These are phyloP conservation scores for Annona squamosa DNA, from an alignment of 164 flowering plant species.

Conservation along the genomic window DNA sequence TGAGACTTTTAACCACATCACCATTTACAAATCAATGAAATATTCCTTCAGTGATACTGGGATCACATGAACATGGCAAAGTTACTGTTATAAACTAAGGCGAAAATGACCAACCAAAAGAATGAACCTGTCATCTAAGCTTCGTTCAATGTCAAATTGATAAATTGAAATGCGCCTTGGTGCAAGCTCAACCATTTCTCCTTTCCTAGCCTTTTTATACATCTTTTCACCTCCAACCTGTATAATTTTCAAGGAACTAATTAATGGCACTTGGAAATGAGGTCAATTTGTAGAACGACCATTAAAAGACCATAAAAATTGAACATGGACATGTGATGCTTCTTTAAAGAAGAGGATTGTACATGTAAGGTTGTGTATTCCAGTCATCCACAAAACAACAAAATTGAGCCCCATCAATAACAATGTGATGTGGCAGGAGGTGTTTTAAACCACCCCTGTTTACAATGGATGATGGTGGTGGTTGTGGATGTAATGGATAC, in stretches of 20 bases:
- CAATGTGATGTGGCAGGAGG: not conserved
- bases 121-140: constrained; percentile 79
- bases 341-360: no score
- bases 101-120: not conserved
- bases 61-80: not conserved
- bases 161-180: constrained; percentile 81
- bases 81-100: not conserved
- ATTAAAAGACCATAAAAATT: no score
- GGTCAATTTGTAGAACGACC: no score
- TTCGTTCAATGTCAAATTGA: constrained; percentile 86
- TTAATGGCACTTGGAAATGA: not conserved
- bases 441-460: not conserved
- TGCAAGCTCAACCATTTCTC: constrained; percentile 86
- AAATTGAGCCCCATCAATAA: not conserved
- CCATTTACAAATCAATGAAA: no score
- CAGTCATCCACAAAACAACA: not conserved
- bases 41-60: no score
- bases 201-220: constrained; percentile 98
- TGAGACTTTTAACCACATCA: no score
- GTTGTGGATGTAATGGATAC: no score
- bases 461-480: no score
- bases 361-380: no score
- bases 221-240: constrained; percentile 96
- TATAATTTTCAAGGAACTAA: constrained; percentile 9
- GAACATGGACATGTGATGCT: no score